Evolutionary conservation across 371 early-diverging fungal genomes (phyloP).

Genomic region (Mortierella sp.): DNA sequence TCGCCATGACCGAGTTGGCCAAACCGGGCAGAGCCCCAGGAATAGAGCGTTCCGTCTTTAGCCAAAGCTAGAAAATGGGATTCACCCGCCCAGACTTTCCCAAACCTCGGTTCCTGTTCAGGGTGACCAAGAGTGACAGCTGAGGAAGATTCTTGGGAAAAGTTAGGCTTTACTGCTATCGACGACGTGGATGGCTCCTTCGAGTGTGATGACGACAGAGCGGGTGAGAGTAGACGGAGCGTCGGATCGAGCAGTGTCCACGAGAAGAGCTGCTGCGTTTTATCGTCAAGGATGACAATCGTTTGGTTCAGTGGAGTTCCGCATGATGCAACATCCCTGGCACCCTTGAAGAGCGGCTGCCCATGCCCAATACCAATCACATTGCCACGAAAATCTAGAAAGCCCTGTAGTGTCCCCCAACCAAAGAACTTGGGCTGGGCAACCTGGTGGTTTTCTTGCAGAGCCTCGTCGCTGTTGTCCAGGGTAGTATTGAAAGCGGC

Average conservation of each 20-base stretch:
- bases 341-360: slow-evolving; percentile 1
- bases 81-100: slow-evolving; percentile 43
- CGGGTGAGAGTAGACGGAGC: neutral
- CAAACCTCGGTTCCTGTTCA: slow-evolving; percentile 7
- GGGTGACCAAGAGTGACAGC: no score
- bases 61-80: slow-evolving; percentile 38
- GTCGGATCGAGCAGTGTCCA: slow-evolving; percentile 26
- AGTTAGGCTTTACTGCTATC: neutral
- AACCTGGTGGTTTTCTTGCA: neutral
- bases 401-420: slow-evolving; percentile 31
- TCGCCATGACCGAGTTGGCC: slow-evolving; percentile 52
- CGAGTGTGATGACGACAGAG: neutral
- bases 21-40: slow-evolving; percentile 50
- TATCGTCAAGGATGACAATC: slow-evolving; percentile 19
- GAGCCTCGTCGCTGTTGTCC: neutral
- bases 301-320: slow-evolving; percentile 27
- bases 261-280: slow-evolving; percentile 7
- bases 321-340: slow-evolving; percentile 28
- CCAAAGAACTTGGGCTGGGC: slow-evolving; percentile 20
- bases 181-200: neutral
- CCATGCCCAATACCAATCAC: slow-evolving; percentile 10
- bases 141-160: neutral
- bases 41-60: slow-evolving; percentile 26
- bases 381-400: slow-evolving; percentile 7
- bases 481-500: neutral